Evolutionary conservation across 106 monocot genomes (phyloP), one percentile per base, ranked within the genome.

Genomic region (Acanthochlamys bracteata): DNA sequence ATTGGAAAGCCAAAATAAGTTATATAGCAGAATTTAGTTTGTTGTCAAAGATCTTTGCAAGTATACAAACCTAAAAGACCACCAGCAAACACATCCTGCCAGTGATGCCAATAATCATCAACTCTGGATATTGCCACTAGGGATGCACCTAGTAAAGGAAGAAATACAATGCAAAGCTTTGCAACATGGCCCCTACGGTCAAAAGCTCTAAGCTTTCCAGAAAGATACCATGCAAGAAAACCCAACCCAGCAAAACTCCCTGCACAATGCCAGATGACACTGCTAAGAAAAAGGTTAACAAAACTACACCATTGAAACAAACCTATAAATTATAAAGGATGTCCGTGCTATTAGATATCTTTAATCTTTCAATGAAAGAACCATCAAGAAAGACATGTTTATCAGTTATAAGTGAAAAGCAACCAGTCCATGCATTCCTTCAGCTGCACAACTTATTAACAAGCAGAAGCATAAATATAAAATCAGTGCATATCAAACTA

Each of bases 71-170:
- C 85, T 55, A 86, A 39, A 53, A 79, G 17, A 25, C 85, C 85
- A 23, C 85, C 85, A 33, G 66, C 69, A 63, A 85, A 85, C 19
- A 85, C 85, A 72, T 85, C 85, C 71, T 80, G 74, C 85, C 85
- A 85, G 40, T 86, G 85, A 71, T 86, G 85, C 81, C 85, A 82
- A 57, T 86, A 86, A 55, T 86, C 85, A 73, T 86, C 81, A 25
- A 86, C 78, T 55, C 85, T 64, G 52, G 85, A 86, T 42, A 86
- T 61, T 42, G 76, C 85, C 15, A 86, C 78, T 33, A 86, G 78
- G 9, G 78, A 7, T 62, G 85, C 85, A 39, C 0, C 25, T 17
- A 86, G 75, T n/a, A 86, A 59, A 41, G 81, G 85, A 72, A 82
- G 69, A 55, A 82, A 75, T 52, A 86, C 66, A 41, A 86, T 64